These are phyloP conservation scores for Mycosarcoma mackinlayi DNA, from an alignment of 1,284 basidiomycete species.

Conservation along the genomic window DNA sequence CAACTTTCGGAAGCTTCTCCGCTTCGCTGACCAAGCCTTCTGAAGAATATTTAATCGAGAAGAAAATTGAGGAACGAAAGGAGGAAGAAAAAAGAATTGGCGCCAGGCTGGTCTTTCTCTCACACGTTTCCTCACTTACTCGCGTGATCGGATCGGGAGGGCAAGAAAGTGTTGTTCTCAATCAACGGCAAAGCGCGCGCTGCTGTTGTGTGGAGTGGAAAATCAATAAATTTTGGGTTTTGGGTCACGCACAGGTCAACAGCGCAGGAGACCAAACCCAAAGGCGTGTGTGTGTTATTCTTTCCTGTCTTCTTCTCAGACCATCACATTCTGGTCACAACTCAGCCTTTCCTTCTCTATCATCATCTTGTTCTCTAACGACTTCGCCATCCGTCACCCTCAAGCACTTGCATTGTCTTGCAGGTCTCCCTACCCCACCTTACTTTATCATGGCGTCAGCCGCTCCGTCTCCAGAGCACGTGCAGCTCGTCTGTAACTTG, in stretches of 20 bases:
- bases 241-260: conserved; percentile 9
- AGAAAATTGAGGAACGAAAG: conserved; percentile 2
- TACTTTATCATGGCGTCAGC: conserved; percentile 24
- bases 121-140: conserved; percentile 1
- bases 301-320: conserved; percentile 5
- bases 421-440: too few relatives aligned
- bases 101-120: too few relatives aligned
- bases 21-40: conserved; percentile 13
- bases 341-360: not conserved
- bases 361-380: not conserved
- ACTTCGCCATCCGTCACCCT: not conserved
- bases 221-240: conserved; percentile 24
- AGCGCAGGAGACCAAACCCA: not conserved
- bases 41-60: not conserved
- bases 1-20: not conserved
- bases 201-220: conserved; percentile 21
- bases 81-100: not conserved
- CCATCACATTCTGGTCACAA: conserved; percentile 4
- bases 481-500: conserved; percentile 57
- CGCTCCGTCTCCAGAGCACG: conserved; percentile 37
- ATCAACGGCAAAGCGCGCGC: not conserved
- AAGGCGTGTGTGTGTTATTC: not conserved
- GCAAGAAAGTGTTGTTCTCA: conserved; percentile 25
- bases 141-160: conserved; percentile 16
- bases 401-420: too few relatives aligned